Conservation (phyloP, 768 basidiomycete genomes). For the Cystobasidium onofrii region DNA sequence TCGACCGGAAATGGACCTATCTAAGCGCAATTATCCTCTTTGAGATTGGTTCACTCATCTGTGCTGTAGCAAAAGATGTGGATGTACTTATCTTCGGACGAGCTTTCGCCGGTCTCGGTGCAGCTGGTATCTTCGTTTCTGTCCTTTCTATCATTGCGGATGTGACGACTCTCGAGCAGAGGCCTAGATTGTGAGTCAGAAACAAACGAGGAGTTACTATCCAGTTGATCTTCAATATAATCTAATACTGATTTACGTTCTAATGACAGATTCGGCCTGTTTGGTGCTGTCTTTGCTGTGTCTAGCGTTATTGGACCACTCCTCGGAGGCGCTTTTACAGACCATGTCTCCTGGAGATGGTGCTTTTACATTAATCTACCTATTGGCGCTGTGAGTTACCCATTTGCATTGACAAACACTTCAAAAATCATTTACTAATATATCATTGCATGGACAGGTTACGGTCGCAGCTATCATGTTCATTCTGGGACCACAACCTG, state of each 20-base stretch:
- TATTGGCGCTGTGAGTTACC: constrained; percentile 43
- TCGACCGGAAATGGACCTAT: constrained; percentile 23
- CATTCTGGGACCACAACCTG: not conserved
- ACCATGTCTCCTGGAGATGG: constrained; percentile 65
- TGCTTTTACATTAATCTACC: constrained; percentile 39
- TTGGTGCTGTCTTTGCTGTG: constrained; percentile 46
- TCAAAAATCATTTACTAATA: no score
- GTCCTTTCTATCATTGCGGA: constrained; percentile 41
- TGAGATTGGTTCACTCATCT: constrained; percentile 51
- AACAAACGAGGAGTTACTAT: constrained; percentile 35
- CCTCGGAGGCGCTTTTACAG: constrained; percentile 46
- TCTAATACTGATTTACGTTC: no score
- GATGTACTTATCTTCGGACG: constrained; percentile 48
- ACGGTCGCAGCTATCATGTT: constrained; percentile 13
- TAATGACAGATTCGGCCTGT: constrained; percentile 47
- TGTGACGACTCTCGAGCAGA: constrained; percentile 44
- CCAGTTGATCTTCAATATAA: no score
- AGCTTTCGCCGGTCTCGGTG: constrained; percentile 51
- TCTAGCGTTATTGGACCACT: constrained; percentile 45
- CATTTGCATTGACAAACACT: constrained; percentile 42
- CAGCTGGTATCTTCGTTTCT: constrained; percentile 47
- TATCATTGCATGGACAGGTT: not conserved
- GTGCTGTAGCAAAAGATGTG: constrained; percentile 46
- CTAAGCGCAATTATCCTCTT: constrained; percentile 45
- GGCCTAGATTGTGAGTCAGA: constrained; percentile 28